Base-by-base conservation (phyloP, 2,329 filamentous ascomycete species). In the Xylaria polymorpha region DNA sequence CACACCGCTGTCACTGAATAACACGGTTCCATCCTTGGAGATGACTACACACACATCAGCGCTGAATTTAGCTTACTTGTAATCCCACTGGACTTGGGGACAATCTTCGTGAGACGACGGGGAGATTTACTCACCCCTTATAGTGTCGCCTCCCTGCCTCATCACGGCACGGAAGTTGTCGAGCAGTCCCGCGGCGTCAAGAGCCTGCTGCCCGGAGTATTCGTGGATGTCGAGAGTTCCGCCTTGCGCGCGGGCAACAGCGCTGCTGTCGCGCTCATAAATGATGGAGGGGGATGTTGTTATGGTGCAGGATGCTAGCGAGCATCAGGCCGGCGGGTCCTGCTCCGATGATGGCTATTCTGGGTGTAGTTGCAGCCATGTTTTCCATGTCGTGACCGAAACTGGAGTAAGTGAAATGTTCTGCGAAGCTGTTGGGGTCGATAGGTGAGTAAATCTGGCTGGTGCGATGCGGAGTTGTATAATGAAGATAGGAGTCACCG, bases 181-280 rank as follows among this genome's bases (percentile, higher is more conserved):
- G 4, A 78, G 64, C 1, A 80, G 71, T 0, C 77, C 78, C 1
- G 77, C 78, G 51, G 77, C 77, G 20, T 68, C 50, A n/a, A 80
- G 71, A 2, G 78, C 78, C 20, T 64, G 71, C 66, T 80, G 79
- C 0, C 79, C 79, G 0, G 71, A 67, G 25, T 74, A 57, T 3
- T 74, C 72, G 53, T 79, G 79, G 62, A 88, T 85, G 60, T 86
- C 86, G 5, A 88, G 77, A 32, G 85, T 85, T 1, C 85, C 86
- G 2, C 85, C 85, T 3, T 86, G 80, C 0, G 84, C 84, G 41
- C 83, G 84, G 12, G 53, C 69, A 2, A 66, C 64, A 9, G 68
- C 64, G 66, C 69, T 72, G 44, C 46, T 68, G 20, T 80, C 77
- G 4, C 76, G 74, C 67, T 81, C 79, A 53, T 77, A 81, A 18